Base-by-base conservation (phyloP, 352 stramenopile species). In the Phytopythium chamaehyphon region DNA sequence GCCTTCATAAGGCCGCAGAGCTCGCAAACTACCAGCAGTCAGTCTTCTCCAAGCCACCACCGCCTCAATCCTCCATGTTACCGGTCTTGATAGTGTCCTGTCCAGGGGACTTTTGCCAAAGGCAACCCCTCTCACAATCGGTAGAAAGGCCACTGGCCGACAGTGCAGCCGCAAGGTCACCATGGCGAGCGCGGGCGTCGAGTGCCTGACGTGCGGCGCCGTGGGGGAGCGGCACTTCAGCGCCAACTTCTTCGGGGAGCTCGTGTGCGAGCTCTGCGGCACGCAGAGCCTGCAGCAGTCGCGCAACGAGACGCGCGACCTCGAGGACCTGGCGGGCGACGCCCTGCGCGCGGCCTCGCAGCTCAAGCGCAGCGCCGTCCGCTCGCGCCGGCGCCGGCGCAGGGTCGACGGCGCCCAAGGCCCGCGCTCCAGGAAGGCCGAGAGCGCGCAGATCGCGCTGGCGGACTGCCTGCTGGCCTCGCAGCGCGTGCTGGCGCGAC, bases 221-320 rank as follows among this genome's bases (percentile, higher is more conserved):
- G 54, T 68, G 53, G 83, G 83, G 55, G 83, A 92, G 55, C 52
- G 59, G 48, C 86, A 86, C 63, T 94, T 94, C 62, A 90, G 79
- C 61, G 76, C 66, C 39, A 94, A 94, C 60, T 88, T 85, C 67
- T 87, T 90, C 24, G 83, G 81, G 0, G 83, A 94, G 67, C 76
- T 90, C 54, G 80, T 92, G 47, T 94, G 83, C 54, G 81, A 94
- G 53, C 56, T 94, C 23, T 94, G 83, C 40, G 83, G 83, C 55
- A 91, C 83, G 33, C 83, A 94, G 68, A 90, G 72, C 53, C 88
- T 86, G 47, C 61, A 89, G 28, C 75, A 94, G 71, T 70, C 70
- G 23, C 78, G 81, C 42, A 94, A 88, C 59, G 83, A 94, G 69
- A 91, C 78, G 38, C 80, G 89, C 44, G 81, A 92, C 36, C 66